These are phyloP conservation scores for Penicillium coprophilum DNA, from an alignment of 495 filamentous ascomycete genomes.

Conservation along the genomic window DNA sequence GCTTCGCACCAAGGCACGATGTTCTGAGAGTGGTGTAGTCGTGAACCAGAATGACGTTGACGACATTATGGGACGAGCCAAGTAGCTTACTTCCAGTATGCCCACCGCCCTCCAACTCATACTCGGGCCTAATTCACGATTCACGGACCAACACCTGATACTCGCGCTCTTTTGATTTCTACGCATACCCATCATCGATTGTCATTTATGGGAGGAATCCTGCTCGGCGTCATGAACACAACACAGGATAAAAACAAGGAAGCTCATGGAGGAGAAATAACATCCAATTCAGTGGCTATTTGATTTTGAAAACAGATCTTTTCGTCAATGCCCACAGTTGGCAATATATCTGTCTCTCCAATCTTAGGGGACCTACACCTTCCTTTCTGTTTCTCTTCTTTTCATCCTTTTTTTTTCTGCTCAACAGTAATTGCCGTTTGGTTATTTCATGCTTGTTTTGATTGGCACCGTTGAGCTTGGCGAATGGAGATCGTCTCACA, in stretches of 20 bases:
- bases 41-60: slow-evolving; percentile 89
- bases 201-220: slow-evolving; percentile 27
- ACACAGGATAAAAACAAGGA: slow-evolving; percentile 19
- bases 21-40: slow-evolving; percentile 88
- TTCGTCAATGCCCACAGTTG: slow-evolving; percentile 1
- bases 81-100: slow-evolving; percentile 21
- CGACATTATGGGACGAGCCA: slow-evolving; percentile 63
- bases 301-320: slow-evolving; percentile 3
- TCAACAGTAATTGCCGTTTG: slow-evolving; percentile 9
- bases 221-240: slow-evolving; percentile 29
- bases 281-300: background rate
- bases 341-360: slow-evolving; percentile 3
- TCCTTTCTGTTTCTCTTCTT: background rate
- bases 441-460: slow-evolving; percentile 5
- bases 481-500: slow-evolving; percentile 18
- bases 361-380: background rate
- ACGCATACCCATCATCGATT: slow-evolving; percentile 31
- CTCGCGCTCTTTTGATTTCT: slow-evolving; percentile 23
- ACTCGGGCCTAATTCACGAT: slow-evolving; percentile 21
- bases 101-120: background rate
- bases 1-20: slow-evolving; percentile 94
- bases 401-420: background rate
- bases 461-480: slow-evolving; percentile 11
- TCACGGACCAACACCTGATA: slow-evolving; percentile 24
- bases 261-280: slow-evolving; percentile 1